A percentile compares a stretch with the other conserved stretches of the same genome.
These are phyloP conservation scores for Mycena leptocephala DNA, from an alignment of 768 basidiomycete species.

Conservation along the genomic window DNA sequence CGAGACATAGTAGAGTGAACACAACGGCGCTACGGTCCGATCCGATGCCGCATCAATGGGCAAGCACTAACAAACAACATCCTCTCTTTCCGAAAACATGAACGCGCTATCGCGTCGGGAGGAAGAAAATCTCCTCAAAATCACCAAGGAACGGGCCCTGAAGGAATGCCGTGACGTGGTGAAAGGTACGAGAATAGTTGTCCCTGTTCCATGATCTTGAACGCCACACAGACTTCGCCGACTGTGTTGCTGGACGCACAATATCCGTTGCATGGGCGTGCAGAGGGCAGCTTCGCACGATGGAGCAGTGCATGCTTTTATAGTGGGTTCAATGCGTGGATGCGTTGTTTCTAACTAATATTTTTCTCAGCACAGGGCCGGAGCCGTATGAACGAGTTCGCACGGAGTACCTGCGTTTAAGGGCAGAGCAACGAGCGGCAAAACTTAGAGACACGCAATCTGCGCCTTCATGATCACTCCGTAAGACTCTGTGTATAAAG, in stretches of 20 bases:
- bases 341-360: neutral
- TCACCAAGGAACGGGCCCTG: conserved; percentile 85
- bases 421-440: conserved; percentile 55
- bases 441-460: conserved; percentile 30
- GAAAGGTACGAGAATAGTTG: conserved; percentile 64
- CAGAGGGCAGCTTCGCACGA: conserved; percentile 73
- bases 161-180: conserved; percentile 85
- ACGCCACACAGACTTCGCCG: conserved; percentile 77
- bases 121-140: conserved; percentile 88
- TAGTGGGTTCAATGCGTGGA: conserved; percentile 67
- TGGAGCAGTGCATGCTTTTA: conserved; percentile 87
- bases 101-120: conserved; percentile 90
- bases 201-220: neutral
- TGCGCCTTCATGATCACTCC: neutral
- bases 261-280: conserved; percentile 92
- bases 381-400: conserved; percentile 83
- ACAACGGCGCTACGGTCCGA: neutral
- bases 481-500: conserved; percentile 21
- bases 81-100: conserved; percentile 60
- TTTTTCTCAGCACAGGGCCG: conserved; percentile 72
- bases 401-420: conserved; percentile 80
- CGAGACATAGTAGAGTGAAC: conserved; percentile 16
- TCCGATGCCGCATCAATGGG: neutral
- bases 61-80: conserved; percentile 12
- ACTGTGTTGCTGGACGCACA: conserved; percentile 87